Evolutionary conservation across 345 rosid species (phyloP).

Genomic region (Melastoma malabathricum): DNA sequence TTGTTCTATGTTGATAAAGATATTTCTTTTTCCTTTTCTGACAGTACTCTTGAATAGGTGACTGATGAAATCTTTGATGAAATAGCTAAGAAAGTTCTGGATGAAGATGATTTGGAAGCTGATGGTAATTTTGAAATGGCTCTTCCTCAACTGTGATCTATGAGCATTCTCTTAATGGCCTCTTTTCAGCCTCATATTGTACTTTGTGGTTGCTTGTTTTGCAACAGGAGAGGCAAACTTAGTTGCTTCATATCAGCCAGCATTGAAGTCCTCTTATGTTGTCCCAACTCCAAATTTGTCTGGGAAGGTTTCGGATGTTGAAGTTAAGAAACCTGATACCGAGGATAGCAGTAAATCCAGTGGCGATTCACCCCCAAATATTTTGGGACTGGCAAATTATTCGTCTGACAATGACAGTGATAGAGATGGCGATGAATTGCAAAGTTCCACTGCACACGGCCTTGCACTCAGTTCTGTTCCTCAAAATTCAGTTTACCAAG

Average conservation of each 20-base stretch:
- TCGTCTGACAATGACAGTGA: conserved; percentile 75
- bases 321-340: conserved; percentile 20
- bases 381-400: conserved; percentile 89
- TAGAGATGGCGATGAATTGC: conserved; percentile 25
- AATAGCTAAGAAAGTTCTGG: conserved; percentile 82
- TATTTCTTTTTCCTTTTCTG: background rate
- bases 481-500: conserved; percentile 20
- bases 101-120: conserved; percentile 45
- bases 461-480: conserved; percentile 15
- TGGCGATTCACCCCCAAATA: conserved; percentile 51
- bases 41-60: conserved; percentile 39
- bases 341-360: conserved; percentile 31
- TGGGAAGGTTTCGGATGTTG: conserved; percentile 32
- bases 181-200: background rate
- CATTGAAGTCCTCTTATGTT: conserved; percentile 22
- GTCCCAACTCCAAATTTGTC: conserved; percentile 35
- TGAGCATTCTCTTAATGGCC: conserved; percentile 2
- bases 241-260: conserved; percentile 22
- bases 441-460: conserved; percentile 22
- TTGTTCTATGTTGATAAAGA: conserved; percentile 10
- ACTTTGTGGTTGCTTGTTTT: conserved; percentile 6
- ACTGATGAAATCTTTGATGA: conserved; percentile 91
- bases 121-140: conserved; percentile 38
- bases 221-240: conserved; percentile 28
- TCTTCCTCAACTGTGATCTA: background rate